phyloP scores from a whole-genome alignment of 225 moss, liverwort and hornwort species.

The Lunularia cruciata region DNA sequence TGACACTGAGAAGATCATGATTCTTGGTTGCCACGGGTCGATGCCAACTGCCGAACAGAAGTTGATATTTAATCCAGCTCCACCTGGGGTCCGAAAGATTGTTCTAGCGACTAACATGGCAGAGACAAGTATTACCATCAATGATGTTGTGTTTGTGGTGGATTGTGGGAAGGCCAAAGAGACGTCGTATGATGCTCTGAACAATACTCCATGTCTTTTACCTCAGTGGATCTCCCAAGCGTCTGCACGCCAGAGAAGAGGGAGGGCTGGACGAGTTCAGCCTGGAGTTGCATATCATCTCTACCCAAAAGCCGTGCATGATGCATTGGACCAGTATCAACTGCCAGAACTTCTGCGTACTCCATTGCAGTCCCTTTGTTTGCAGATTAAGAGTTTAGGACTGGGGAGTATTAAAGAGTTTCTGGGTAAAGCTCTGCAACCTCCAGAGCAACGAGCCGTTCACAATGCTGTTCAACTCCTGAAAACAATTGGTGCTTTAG shows the following conservation, averaged over 20 bases:
- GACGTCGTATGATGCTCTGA: slow-evolving; percentile 98
- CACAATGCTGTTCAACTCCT: slow-evolving; percentile 84
- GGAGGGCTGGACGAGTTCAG: slow-evolving; percentile 91
- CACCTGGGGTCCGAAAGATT: slow-evolving; percentile 83
- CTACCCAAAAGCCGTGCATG: slow-evolving; percentile 85
- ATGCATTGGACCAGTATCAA: slow-evolving; percentile 89
- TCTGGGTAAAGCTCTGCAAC: slow-evolving; percentile 81
- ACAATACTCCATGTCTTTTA: slow-evolving; percentile 91
- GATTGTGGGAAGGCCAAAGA: slow-evolving; percentile 99
- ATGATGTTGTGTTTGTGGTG: slow-evolving; percentile 91
- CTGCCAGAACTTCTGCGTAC: slow-evolving; percentile 93
- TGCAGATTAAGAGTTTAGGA: slow-evolving; percentile 93
- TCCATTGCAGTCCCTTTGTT: slow-evolving; percentile 91
- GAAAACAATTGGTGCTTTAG: slow-evolving; percentile 91
- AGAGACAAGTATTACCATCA: slow-evolving; percentile 97
- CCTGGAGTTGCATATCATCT: slow-evolving; percentile 89
- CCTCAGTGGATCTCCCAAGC: slow-evolving; percentile 97
- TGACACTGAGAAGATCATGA: slow-evolving; percentile 50
- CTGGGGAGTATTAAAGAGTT: slow-evolving; percentile 85
- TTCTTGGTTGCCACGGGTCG: slow-evolving; percentile 89
- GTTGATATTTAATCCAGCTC: slow-evolving; percentile 80
- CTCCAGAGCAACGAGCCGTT: slow-evolving; percentile 84
- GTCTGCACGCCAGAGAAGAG: slow-evolving; percentile 91
- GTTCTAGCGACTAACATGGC: slow-evolving; percentile 99
- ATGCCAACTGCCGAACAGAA: slow-evolving; percentile 95